These are phyloP conservation scores for Trametes meyenii DNA, from an alignment of 768 basidiomycete species.

Conservation along the genomic window DNA sequence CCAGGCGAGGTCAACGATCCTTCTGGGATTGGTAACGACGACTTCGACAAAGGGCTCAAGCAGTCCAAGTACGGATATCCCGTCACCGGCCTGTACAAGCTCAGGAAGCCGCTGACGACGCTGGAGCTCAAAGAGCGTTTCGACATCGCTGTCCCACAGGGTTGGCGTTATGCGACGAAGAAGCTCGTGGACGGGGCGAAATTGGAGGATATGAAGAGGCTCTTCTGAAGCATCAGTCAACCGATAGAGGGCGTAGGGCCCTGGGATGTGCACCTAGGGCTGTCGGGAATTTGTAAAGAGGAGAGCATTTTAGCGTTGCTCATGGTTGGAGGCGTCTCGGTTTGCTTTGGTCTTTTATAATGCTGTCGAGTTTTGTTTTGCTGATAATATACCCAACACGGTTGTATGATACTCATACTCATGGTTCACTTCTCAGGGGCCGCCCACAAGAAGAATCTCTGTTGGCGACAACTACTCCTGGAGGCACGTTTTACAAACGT, in stretches of 20 bases:
- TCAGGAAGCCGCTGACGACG: constrained; percentile 28
- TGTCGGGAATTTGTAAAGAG: too few relatives aligned
- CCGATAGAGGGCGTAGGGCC: neutral
- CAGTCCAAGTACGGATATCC: constrained; percentile 38
- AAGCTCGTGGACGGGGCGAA: constrained; percentile 31
- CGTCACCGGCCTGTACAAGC: constrained; percentile 32
- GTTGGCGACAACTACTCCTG: too few relatives aligned
- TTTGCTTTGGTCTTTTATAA: too few relatives aligned
- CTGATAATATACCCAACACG: too few relatives aligned
- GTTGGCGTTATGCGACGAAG: constrained; percentile 34
- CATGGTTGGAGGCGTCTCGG: too few relatives aligned
- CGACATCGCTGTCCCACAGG: constrained; percentile 28
- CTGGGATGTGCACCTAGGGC: neutral
- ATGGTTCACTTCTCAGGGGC: too few relatives aligned
- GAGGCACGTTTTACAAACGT: too few relatives aligned
- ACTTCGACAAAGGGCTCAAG: constrained; percentile 38
- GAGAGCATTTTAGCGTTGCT: too few relatives aligned
- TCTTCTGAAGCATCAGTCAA: constrained; percentile 26
- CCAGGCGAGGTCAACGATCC: constrained; percentile 39
- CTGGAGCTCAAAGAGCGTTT: constrained; percentile 30
- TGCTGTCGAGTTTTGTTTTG: too few relatives aligned
- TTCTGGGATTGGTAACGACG: constrained; percentile 40
- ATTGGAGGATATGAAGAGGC: constrained; percentile 31
- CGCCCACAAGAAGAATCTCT: too few relatives aligned
- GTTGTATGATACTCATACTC: too few relatives aligned